Percentiles rank a stretch among this genome's conserved stretches.
Conservation (phyloP, 2,329 filamentous ascomycete species). For the Penicillium sp. region DNA sequence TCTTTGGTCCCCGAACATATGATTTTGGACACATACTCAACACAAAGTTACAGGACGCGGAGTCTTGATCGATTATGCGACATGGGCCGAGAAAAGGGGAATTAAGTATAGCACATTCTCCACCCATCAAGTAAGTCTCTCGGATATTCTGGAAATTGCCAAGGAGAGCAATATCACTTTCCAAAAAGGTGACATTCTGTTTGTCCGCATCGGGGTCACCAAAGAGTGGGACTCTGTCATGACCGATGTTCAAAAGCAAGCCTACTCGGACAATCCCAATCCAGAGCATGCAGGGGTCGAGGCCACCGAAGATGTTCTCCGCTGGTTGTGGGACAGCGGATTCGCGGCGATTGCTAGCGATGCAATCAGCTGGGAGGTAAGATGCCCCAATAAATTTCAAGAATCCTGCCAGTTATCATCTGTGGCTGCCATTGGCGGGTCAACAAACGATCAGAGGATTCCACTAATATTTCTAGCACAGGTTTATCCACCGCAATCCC, state of each 20-base stretch:
- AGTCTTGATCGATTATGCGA: slow-evolving; percentile 52
- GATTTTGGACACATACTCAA: neutral
- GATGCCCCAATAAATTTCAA: slow-evolving; percentile 4
- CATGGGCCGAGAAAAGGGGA: slow-evolving; percentile 43
- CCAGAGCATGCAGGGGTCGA: slow-evolving; percentile 50
- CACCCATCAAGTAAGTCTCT: slow-evolving; percentile 38
- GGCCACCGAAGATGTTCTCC: slow-evolving; percentile 49
- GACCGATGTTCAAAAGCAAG: slow-evolving; percentile 31
- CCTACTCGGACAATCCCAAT: slow-evolving; percentile 36
- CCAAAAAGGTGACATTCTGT: slow-evolving; percentile 52
- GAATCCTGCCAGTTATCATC: neutral
- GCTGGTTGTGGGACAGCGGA: slow-evolving; percentile 59
- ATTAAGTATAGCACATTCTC: slow-evolving; percentile 45
- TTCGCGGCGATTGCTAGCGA: slow-evolving; percentile 61
- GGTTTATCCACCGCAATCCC: slow-evolving; percentile 44
- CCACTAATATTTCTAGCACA: slow-evolving; percentile 11
- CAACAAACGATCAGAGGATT: neutral
- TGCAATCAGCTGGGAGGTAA: slow-evolving; percentile 54
- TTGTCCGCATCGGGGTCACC: slow-evolving; percentile 46
- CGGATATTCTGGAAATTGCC: slow-evolving; percentile 40
- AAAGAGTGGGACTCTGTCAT: slow-evolving; percentile 43
- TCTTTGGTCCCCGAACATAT: neutral
- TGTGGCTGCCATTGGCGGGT: neutral
- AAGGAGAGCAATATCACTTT: slow-evolving; percentile 46
- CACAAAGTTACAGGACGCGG: slow-evolving; percentile 43